Evolutionary conservation across 2,329 filamentous ascomycete genomes (phyloP), one percentile per base, ranked within the genome.

Genomic region (Capronia epimyces): DNA sequence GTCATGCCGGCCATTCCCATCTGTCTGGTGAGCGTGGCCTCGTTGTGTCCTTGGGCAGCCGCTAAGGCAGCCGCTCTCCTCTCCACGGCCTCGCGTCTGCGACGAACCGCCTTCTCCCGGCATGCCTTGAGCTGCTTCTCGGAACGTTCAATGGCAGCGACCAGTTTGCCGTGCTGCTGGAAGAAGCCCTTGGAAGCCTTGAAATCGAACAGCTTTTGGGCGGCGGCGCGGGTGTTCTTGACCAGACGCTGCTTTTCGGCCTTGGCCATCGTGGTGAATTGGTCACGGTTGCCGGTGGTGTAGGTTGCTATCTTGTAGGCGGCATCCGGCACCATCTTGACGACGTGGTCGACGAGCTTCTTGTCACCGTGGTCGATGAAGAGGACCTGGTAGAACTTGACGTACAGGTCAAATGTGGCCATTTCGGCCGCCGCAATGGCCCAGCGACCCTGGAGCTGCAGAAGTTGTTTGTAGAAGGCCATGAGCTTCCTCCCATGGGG

Each of bases 361-460:
- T 47, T 22, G 49, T 57, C 55, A 31, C 46, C 36, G 20, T 39
- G 41, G 37, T 49, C 24, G 40, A 57, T 49, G 46, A 45, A 48
- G 3, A 57, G 39, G 21, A 43, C 46, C 16, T 46, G 22, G 34
- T 34, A 48, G 40, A 57, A 34, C 43, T 55, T 52, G 49, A 37
- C 31, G 15, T 43, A 54, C 37, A 55, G 43, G 18, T 57, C 49
- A 32, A 50, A 57, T 24, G 25, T 21, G 25, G 36, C 18, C 27
- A 44, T 42, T 21, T 57, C 49, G 18, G 52, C 49, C 1, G 40
- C 24, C 3, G 52, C 46, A 13, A 55, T 41, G 24, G 46, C 36
- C 51, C 46, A 57, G 46, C 39, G 42, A 25, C 39, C 46, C 24
- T 55, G 55, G 16, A 50, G 29, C 43, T 50, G 46, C n/a, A 57